Base-by-base conservation (phyloP, 208 protist species). In the Naegleria fowleri region DNA sequence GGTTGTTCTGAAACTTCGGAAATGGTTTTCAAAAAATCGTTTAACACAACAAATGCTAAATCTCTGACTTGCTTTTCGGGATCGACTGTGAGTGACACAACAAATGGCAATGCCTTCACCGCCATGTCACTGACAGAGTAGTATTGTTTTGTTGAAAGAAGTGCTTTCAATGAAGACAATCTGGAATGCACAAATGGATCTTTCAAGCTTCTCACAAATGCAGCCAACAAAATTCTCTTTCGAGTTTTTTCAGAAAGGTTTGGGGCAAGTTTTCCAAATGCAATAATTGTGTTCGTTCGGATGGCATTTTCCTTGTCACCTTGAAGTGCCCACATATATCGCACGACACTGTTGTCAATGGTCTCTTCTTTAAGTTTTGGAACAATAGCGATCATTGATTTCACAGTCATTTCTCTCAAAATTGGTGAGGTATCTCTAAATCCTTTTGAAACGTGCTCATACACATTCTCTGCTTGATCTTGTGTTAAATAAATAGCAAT, bases 241-340 rank as follows among this genome's bases (percentile, higher is more conserved):
- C 96, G 94, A 84, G 92, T 88, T 41, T 91, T 91, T 0, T 90
- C 87, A 13, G 95, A 93, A 76, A 97, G 93, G 86, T 92, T 87
- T 2, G 93, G 91, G 0, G 92, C 93, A 33, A 98, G 93, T 25
- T 96, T 90, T 86, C 95, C 95, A 51, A 97, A 91, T 22, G 94
- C 94, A 91, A 98, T 96, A 11, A 96, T 96, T 22, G 96, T 95
- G 92, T 98, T 98, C 67, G 96, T 95, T 87, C 96, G 94, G 83
- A 98, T 95, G 5, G 95, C 92, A 4, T 93, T 94, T 84, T 97
- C 95, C 67, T 59, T 51, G 85, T 97, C 95, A 43, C 93, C 92
- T 94, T 98, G 96, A 79, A 97, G 91, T 84, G 91, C 85, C 22
- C 89, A 83, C 67, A 98, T 87, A 22, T 93, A 92, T 19, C 92